Evolutionary conservation across 257 asterid genomes (phyloP), one percentile per base, ranked within the genome.

Genomic region (Plantago major): DNA sequence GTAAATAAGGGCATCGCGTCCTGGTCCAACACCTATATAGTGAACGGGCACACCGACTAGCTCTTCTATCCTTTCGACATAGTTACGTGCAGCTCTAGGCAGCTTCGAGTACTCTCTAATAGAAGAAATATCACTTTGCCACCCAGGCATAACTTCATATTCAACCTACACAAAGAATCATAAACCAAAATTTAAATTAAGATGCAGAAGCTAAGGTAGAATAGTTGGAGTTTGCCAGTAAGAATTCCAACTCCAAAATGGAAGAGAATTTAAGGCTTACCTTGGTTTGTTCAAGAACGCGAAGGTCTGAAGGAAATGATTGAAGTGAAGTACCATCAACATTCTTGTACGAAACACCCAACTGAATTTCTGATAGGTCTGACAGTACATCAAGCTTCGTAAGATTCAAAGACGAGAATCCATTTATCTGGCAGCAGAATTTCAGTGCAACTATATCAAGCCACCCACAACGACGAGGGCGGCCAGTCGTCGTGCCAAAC

Each of bases 401-500:
- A 48, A 93, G 96, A 82, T 93, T 93, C 62, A 93, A 71, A 60
- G 99, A 85, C 7, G 99, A 85, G 83, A 89, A 80, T 42, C 99
- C 99, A 42, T 93, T 93, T 58, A 93, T 87, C 75, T 83, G 93
- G 70, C 95, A 93, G 67, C 92, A 82, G 57, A 69, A 93, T 67
- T 68, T 95, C 62, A 93, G 77, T 14, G 96, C 97, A 67, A 87
- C 96, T 74, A 93, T 56, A 70, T 93, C 99, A 4, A 93, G 96
- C 99, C 99, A 93, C 63, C 99, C 96, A 64, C 99, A 93, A 45
- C 97, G 96, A 65, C 99, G 99, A 44, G 96, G 96, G 42, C 99
- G 96, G 5, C 96, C 99, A 40, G 99, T 93, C 19, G 95, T 89
- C n/a, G 99, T 93, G 55, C 99, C 99, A 64, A 86, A 89, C 66